Percentiles rank a stretch among this genome's conserved stretches.
phyloP scores from a whole-genome alignment of 768 basidiomycete species.

The Holtermannia corniformis region DNA sequence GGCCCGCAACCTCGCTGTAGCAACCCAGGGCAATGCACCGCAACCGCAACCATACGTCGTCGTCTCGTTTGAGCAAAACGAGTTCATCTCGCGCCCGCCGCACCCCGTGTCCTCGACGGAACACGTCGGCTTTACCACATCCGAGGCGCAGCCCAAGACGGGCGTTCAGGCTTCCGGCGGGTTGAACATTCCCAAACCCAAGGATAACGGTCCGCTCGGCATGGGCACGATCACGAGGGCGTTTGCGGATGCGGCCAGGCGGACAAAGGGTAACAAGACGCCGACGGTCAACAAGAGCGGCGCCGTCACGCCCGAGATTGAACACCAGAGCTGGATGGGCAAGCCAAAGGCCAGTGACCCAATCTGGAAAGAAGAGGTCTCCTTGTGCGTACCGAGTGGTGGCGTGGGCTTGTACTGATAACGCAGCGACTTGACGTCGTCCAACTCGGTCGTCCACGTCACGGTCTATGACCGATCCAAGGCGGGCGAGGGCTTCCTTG shows the following conservation, averaged over 20 bases:
- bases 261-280: conserved; percentile 19
- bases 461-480: conserved; percentile 83
- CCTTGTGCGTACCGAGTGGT: conserved; percentile 86
- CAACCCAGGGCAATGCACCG: conserved; percentile 48
- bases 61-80: conserved; percentile 97
- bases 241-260: conserved; percentile 40
- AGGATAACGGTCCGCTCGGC: conserved; percentile 29
- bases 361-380: conserved; percentile 97
- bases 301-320: conserved; percentile 24
- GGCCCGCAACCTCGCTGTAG: conserved; percentile 71
- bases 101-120: conserved; percentile 22
- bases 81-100: conserved; percentile 69
- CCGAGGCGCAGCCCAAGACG: conserved; percentile 22
- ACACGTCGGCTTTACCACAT: conserved; percentile 32
- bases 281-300: conserved; percentile 17
- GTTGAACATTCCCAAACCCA: conserved; percentile 9
- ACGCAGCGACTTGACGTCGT: conserved; percentile 82
- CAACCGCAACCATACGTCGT: conserved; percentile 61
- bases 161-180: background rate
- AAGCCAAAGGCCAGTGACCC: conserved; percentile 58
- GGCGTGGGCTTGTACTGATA: background rate
- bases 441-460: conserved; percentile 69
- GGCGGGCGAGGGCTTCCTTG: conserved; percentile 78
- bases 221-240: conserved; percentile 38
- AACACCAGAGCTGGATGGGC: conserved; percentile 30